These are phyloP conservation scores for Kondoa malvinella DNA, from an alignment of 768 basidiomycete species.

Conservation along the genomic window DNA sequence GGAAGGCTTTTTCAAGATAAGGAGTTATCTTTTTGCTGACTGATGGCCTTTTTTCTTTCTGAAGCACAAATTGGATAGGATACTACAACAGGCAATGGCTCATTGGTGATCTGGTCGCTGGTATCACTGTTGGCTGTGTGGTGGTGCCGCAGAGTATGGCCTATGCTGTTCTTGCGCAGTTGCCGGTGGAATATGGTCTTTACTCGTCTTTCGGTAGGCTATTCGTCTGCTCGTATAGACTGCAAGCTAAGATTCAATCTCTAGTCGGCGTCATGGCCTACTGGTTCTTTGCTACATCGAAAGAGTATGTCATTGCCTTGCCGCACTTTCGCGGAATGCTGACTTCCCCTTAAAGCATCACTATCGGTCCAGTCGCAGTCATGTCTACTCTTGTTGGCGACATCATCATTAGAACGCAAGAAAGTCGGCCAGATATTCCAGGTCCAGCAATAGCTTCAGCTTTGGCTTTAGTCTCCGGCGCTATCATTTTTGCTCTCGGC, in stretches of 20 bases:
- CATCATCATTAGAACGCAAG: conserved; percentile 53
- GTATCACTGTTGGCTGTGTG: conserved; percentile 80
- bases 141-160: conserved; percentile 65
- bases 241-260: background rate
- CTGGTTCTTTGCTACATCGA: conserved; percentile 92
- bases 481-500: conserved; percentile 78
- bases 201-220: conserved; percentile 57
- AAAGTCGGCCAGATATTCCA: conserved; percentile 30
- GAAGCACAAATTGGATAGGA: conserved; percentile 14
- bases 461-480: conserved; percentile 70
- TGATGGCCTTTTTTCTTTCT: background rate
- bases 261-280: conserved; percentile 61
- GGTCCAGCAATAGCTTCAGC: conserved; percentile 64
- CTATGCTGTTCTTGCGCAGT: conserved; percentile 46
- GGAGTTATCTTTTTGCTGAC: background rate
- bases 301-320: conserved; percentile 45
- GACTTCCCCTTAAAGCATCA: conserved; percentile 35
- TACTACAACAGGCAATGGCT: conserved; percentile 20
- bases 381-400: conserved; percentile 80
- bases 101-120: conserved; percentile 26
- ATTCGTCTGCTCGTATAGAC: background rate
- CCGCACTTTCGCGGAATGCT: background rate
- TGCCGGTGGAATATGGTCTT: conserved; percentile 73
- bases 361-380: conserved; percentile 97
- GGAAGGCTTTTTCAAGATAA: background rate